These are phyloP conservation scores for Podaxis sp. DNA, from an alignment of 768 basidiomycete species.

Conservation along the genomic window DNA sequence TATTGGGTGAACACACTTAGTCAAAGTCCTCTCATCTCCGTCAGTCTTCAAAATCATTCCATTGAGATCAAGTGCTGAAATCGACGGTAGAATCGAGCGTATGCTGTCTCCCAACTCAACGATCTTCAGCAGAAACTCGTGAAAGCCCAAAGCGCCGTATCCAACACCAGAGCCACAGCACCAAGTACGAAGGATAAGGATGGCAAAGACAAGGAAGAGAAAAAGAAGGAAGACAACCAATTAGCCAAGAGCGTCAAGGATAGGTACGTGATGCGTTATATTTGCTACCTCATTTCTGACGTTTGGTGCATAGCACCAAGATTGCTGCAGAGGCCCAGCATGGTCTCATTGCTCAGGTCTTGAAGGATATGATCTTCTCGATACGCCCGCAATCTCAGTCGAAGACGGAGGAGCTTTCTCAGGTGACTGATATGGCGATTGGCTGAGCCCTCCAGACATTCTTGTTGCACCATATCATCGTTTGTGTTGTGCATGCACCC, in stretches of 20 bases:
- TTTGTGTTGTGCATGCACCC: not conserved
- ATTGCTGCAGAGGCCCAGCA: conserved; percentile 92
- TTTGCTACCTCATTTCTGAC: not conserved
- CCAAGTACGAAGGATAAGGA: conserved; percentile 58
- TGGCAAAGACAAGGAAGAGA: conserved; percentile 57
- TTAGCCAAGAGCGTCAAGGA: conserved; percentile 90
- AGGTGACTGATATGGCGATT: conserved; percentile 48
- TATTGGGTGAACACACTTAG: conserved; percentile 99
- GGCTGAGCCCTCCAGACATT: conserved; percentile 31
- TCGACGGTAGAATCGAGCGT: conserved; percentile 79
- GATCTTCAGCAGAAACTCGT: conserved; percentile 90
- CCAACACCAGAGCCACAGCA: conserved; percentile 55
- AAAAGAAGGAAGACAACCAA: conserved; percentile 84
- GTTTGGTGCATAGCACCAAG: conserved; percentile 57
- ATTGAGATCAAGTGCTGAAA: not conserved
- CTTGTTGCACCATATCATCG: not conserved
- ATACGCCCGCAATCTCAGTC: conserved; percentile 39
- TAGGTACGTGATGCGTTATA: conserved; percentile 49
- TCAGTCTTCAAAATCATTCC: conserved; percentile 36
- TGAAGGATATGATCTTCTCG: conserved; percentile 93
- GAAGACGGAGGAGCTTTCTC: conserved; percentile 31
- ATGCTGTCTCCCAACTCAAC: conserved; percentile 86
- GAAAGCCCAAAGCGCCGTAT: conserved; percentile 62
- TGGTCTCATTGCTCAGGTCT: conserved; percentile 87
- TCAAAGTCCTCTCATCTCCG: conserved; percentile 90